These are phyloP conservation scores for Alternaria angustiovoidea DNA, from an alignment of 2,329 filamentous ascomycete species.

Conservation along the genomic window DNA sequence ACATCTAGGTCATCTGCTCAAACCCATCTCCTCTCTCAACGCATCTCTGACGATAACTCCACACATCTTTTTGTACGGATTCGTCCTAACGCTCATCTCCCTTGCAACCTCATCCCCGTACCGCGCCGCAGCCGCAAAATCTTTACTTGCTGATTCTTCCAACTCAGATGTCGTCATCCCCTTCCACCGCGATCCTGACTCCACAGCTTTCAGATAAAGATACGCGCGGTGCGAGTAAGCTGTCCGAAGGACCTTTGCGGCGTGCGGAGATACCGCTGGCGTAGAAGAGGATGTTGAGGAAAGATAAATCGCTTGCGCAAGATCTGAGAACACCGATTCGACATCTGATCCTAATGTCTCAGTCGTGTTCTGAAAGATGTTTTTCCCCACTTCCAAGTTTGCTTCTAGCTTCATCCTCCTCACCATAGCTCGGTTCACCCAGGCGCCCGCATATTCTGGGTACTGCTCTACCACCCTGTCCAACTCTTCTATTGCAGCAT, in stretches of 20 bases:
- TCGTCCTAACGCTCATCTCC: slow-evolving; percentile 66
- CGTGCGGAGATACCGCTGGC: slow-evolving; percentile 65
- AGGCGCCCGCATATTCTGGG: slow-evolving; percentile 74
- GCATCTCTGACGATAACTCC: slow-evolving; percentile 69
- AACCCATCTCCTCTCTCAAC: slow-evolving; percentile 59
- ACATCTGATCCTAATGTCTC: slow-evolving; percentile 9
- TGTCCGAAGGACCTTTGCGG: slow-evolving; percentile 71
- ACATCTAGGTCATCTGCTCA: slow-evolving; percentile 11
- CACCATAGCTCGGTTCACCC: slow-evolving; percentile 78
- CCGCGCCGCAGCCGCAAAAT: slow-evolving; percentile 63
- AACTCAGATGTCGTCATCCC: slow-evolving; percentile 51
- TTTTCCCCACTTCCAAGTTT: slow-evolving; percentile 10
- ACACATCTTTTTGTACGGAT: slow-evolving; percentile 70
- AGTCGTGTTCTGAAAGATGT: slow-evolving; percentile 26
- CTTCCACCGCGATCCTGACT: slow-evolving; percentile 45
- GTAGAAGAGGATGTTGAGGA: slow-evolving; percentile 53
- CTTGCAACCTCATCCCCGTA: slow-evolving; percentile 66
- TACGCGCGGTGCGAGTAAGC: slow-evolving; percentile 74
- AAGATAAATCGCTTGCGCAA: slow-evolving; percentile 64
- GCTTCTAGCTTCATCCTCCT: slow-evolving; percentile 63
- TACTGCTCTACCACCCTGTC: slow-evolving; percentile 64
- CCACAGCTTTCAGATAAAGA: slow-evolving; percentile 52
- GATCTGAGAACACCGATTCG: slow-evolving; percentile 44
- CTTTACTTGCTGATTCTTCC: slow-evolving; percentile 64
- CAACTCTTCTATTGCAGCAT: slow-evolving; percentile 52